These are phyloP conservation scores for Apiotrichum laibachii DNA, from an alignment of 1,284 basidiomycete species.

Conservation along the genomic window DNA sequence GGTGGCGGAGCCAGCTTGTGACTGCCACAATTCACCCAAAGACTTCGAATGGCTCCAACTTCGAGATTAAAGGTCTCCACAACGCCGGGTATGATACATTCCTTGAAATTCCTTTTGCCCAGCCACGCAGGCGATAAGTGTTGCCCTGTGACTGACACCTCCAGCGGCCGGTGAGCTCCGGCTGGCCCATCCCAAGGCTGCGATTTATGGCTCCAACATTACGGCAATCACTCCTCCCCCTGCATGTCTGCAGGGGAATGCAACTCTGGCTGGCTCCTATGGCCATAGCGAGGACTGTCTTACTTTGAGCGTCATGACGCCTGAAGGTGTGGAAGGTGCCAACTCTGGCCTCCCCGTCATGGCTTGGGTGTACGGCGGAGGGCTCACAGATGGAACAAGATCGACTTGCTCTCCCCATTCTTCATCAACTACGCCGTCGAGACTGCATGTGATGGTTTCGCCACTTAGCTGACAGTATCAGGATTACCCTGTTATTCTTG, in stretches of 20 bases:
- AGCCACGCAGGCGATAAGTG: background rate
- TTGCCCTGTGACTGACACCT: background rate
- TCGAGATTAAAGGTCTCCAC: background rate
- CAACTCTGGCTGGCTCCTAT: constrained; percentile 10
- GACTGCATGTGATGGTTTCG: constrained; percentile 10
- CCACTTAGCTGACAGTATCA: constrained; percentile 8
- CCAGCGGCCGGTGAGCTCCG: constrained; percentile 54
- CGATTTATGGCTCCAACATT: constrained; percentile 30
- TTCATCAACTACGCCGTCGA: constrained; percentile 15
- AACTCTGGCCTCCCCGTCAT: constrained; percentile 46
- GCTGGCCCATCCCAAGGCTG: constrained; percentile 45
- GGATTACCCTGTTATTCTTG: constrained; percentile 49
- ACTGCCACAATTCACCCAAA: too few relatives aligned
- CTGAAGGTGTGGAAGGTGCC: constrained; percentile 21
- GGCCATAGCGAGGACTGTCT: constrained; percentile 50
- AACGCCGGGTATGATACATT: background rate
- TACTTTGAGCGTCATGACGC: constrained; percentile 48
- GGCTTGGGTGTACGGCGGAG: constrained; percentile 47
- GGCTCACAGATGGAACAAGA: constrained; percentile 28
- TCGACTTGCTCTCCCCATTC: constrained; percentile 24
- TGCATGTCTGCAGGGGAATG: constrained; percentile 37
- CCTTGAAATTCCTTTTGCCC: constrained; percentile 7
- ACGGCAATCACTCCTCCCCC: constrained; percentile 28
- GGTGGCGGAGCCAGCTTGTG: too few relatives aligned
- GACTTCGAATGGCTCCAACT: too few relatives aligned